These are phyloP conservation scores for Salmacisia buchloeana DNA, from an alignment of 1,284 basidiomycete genomes.

Conservation along the genomic window DNA sequence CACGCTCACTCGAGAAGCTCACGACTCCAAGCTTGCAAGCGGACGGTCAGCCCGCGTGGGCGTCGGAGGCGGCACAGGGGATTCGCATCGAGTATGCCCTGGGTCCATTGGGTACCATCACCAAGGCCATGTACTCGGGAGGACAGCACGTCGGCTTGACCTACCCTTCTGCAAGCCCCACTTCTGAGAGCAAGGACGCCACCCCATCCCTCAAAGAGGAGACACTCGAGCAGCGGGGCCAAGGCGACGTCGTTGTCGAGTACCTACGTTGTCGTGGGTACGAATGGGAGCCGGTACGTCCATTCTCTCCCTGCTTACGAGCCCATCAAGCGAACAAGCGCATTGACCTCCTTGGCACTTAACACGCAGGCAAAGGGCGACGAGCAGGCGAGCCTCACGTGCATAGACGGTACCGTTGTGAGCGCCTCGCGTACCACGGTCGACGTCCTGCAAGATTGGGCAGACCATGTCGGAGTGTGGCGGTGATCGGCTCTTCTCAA, in stretches of 20 bases:
- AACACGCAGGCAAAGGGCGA: not conserved
- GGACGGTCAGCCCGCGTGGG: not conserved
- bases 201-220: conserved; percentile 21
- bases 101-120: conserved; percentile 16
- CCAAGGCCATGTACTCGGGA: conserved; percentile 34
- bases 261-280: conserved; percentile 73
- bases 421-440: not conserved
- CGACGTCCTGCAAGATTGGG: not conserved
- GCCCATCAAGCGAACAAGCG: no score
- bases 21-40: no score
- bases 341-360: no score
- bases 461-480: conserved; percentile 5
- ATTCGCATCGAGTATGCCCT: conserved; percentile 16
- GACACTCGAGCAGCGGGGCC: conserved; percentile 48
- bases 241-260: conserved; percentile 65
- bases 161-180: conserved; percentile 14
- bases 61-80: conserved; percentile 6
- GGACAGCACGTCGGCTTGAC: conserved; percentile 31
- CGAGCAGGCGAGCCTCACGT: conserved; percentile 8
- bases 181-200: not conserved
- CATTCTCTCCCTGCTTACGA: no score
- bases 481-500: not conserved
- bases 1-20: not conserved
- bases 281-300: conserved; percentile 73
- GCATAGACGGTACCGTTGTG: conserved; percentile 18